Base-by-base conservation (phyloP, 805 yeast species). In the Clavispora santaluciae region DNA sequence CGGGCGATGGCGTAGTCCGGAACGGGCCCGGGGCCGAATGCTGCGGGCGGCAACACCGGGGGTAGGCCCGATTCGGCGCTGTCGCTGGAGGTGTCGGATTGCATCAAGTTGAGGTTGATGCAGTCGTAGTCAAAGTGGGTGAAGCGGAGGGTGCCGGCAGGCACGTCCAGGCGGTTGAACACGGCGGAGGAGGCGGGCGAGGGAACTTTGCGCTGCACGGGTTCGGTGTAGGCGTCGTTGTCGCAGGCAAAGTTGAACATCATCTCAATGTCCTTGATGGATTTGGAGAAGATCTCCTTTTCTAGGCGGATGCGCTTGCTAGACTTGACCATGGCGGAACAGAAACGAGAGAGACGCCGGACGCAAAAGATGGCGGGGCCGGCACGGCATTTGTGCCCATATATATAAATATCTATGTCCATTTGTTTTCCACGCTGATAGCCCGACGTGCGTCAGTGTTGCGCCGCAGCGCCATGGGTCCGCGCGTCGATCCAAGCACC, bases 261-360 rank as follows among this genome's bases (percentile, higher is more conserved):
- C 18, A 38, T 35, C 17, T 48, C 52, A 24, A 48, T 48, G 40
- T 48, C 52, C 38, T 44, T 37, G 42, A 48, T 46, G 18, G 48
- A 41, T 18, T 42, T 48, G 24, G 50, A 43, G 35, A 46, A 48
- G 24, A 46, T 46, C 38, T 48, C 52, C 20, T 38, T 37, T 26
- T 48, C 52, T 22, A 48, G 42, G 23, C 37, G 38, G 29, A 48
- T 38, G 5, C 52, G 39, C 30, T 48, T 48, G 36, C 37, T 48
- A 11, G 52, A 48, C 22, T 48, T 46, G 25, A n/a, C 20, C 50
- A 46, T 48, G 29, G 22, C 13, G 26, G 12, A 17, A 10, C 20
- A 16, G 3, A 34, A n/a, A 18, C 33, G 10, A 29, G 13, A n/a
- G 22, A 16, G 22, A 17, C 10, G 7, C 13, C 16, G n/a, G 15